phyloP scores from a whole-genome alignment of 2,329 filamentous ascomycete species.

The Xylogone sp. region DNA sequence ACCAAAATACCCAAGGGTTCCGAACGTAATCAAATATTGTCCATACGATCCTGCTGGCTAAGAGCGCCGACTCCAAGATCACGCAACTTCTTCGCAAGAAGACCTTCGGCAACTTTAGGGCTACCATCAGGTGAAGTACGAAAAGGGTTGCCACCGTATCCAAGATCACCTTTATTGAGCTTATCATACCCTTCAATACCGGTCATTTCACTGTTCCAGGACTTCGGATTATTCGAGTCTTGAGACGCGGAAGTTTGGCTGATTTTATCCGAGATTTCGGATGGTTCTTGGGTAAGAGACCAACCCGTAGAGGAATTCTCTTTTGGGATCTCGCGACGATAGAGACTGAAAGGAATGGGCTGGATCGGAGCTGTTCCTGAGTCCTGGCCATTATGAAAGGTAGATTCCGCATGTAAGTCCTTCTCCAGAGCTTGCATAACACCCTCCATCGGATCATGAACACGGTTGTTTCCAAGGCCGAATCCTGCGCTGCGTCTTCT shows the following conservation, averaged over 20 bases:
- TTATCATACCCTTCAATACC: slow-evolving; percentile 55
- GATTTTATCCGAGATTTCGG: slow-evolving; percentile 27
- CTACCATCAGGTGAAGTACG: slow-evolving; percentile 33
- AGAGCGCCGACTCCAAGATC: slow-evolving; percentile 32
- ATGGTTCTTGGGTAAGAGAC: slow-evolving; percentile 25
- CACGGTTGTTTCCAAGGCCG: slow-evolving; percentile 23
- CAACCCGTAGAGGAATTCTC: slow-evolving; percentile 7
- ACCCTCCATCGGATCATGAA: slow-evolving; percentile 25
- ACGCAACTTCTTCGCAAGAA: slow-evolving; percentile 66
- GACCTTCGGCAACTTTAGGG: slow-evolving; percentile 52
- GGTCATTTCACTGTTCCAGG: slow-evolving; percentile 17
- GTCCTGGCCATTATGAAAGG: slow-evolving; percentile 20
- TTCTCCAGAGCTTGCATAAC: slow-evolving; percentile 17
- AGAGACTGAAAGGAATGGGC: slow-evolving; percentile 47
- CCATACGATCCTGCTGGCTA: slow-evolving; percentile 13
- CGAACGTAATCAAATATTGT: slow-evolving; percentile 13
- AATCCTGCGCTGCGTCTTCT: slow-evolving; percentile 54
- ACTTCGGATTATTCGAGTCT: slow-evolving; percentile 22
- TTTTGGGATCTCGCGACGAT: slow-evolving; percentile 17
- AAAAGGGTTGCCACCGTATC: slow-evolving; percentile 58
- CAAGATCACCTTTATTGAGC: slow-evolving; percentile 60
- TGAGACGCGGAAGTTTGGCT: slow-evolving; percentile 27
- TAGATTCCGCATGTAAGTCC: slow-evolving; percentile 17
- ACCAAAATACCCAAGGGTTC: slow-evolving; percentile 1
- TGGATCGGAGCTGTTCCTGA: slow-evolving; percentile 34